These are phyloP conservation scores for Flaveria trinervia DNA, from an alignment of 129 eudicot genomes.

Conservation along the genomic window DNA sequence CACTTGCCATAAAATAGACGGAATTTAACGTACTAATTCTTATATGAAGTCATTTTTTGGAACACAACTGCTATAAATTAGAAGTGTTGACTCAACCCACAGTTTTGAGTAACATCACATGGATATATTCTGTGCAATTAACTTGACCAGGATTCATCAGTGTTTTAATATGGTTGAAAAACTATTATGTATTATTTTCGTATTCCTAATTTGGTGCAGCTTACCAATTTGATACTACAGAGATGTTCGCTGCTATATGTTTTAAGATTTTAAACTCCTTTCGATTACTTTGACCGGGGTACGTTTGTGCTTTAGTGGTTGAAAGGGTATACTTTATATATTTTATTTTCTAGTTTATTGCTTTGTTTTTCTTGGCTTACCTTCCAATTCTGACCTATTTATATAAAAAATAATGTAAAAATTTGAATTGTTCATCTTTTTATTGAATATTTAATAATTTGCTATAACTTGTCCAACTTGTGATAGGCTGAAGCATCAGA, in stretches of 20 bases:
- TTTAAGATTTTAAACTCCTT: background rate
- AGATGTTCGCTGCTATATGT: background rate
- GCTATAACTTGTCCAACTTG: conserved; percentile 18
- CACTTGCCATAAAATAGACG: background rate
- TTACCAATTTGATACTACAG: background rate
- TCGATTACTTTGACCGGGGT: conserved; percentile 8
- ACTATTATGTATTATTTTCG: background rate
- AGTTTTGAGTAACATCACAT: background rate
- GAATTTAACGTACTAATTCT: background rate
- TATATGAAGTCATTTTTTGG: conserved; percentile 1
- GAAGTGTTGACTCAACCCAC: background rate
- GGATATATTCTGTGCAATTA: background rate
- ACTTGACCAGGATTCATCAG: background rate
- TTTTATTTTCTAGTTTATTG: background rate
- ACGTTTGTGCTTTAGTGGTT: conserved; percentile 13
- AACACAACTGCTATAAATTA: conserved; percentile 2
- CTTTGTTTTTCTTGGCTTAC: background rate
- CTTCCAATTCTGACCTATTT: conserved; percentile 3
- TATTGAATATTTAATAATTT: background rate
- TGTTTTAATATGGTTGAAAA: conserved; percentile 15
- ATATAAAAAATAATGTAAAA: background rate
- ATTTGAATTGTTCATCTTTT: background rate
- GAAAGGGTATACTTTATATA: background rate
- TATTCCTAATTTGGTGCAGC: background rate
- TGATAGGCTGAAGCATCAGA: conserved; percentile 68